phyloP scores from a whole-genome alignment of 2,329 filamentous ascomycete species.

The Ophiostoma tasmaniense region DNA sequence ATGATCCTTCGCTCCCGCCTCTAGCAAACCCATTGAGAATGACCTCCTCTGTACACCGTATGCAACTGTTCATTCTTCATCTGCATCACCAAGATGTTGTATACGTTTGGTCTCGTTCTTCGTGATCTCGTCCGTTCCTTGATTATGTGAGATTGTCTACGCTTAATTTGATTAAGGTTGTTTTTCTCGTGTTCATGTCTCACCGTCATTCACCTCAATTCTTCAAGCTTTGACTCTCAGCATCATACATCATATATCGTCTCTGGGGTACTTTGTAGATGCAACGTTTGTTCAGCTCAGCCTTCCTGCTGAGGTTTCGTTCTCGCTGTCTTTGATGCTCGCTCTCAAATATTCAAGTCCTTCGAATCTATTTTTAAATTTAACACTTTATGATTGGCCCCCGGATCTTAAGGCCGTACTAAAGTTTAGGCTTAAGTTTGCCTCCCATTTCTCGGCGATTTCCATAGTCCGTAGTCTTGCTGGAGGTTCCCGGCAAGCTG shows the following conservation, averaged over 20 bases:
- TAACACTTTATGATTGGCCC: neutral
- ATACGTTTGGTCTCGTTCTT: neutral
- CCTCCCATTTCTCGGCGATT: neutral
- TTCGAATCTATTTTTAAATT: neutral
- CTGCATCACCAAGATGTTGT: neutral
- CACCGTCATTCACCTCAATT: neutral
- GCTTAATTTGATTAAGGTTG: neutral
- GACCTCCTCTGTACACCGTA: no score
- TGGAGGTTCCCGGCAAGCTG: neutral
- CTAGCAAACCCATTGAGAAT: neutral
- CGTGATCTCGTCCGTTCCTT: neutral
- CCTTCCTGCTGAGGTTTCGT: neutral
- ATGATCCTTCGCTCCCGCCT: neutral
- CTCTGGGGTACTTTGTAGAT: neutral
- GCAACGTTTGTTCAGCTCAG: neutral
- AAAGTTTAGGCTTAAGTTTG: neutral
- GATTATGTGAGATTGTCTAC: neutral
- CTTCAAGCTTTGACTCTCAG: neutral
- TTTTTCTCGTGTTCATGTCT: neutral
- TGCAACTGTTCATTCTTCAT: no score
- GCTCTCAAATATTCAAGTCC: neutral
- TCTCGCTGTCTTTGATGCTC: neutral
- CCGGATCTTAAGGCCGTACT: neutral
- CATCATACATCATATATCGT: no score
- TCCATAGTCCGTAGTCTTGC: no score